Percentiles rank a stretch among this genome's conserved stretches.
Evolutionary conservation across 169 alveolate genomes (phyloP).

Genomic region (Cryptosporidium parvum): DNA sequence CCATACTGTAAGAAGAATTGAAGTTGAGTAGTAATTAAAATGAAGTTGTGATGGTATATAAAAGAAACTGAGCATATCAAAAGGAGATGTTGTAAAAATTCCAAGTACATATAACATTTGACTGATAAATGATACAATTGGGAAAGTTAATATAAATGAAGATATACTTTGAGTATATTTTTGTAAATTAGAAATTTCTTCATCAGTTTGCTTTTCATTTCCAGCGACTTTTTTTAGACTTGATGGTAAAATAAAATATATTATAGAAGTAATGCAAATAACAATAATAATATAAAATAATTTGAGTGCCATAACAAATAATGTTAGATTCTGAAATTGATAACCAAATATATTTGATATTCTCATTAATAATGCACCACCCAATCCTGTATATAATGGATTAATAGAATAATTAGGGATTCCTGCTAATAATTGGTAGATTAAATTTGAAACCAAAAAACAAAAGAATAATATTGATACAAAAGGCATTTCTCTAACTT

Average conservation of each 20-base stretch:
- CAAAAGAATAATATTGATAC: conserved; percentile 62
- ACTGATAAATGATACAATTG: conserved; percentile 65
- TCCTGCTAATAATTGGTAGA: conserved; percentile 61
- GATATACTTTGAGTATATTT: conserved; percentile 62
- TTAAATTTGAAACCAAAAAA: conserved; percentile 31
- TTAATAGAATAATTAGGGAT: conserved; percentile 27
- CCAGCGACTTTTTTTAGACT: conserved; percentile 14
- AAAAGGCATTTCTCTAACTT: conserved; percentile 65
- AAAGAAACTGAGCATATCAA: conserved; percentile 58
- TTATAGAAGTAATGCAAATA: neutral
- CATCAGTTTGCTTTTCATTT: conserved; percentile 52
- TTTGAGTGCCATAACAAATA: conserved; percentile 33
- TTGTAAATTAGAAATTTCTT: conserved; percentile 45
- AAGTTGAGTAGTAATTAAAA: conserved; percentile 51
- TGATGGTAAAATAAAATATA: conserved; percentile 25
- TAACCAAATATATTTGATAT: conserved; percentile 21
- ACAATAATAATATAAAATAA: conserved; percentile 36
- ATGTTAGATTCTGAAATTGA: conserved; percentile 1
- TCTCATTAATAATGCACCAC: conserved; percentile 55
- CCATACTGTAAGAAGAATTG: conserved; percentile 30
- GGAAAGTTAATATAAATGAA: conserved; percentile 62
- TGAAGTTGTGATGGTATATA: conserved; percentile 69
- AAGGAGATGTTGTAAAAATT: conserved; percentile 67
- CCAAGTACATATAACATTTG: conserved; percentile 55
- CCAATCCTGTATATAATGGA: conserved; percentile 65